Percentiles rank a stretch among this genome's conserved stretches.
Evolutionary conservation across 176 grass and related monocot species (phyloP).

Genomic region (Alloteropsis semialata): DNA sequence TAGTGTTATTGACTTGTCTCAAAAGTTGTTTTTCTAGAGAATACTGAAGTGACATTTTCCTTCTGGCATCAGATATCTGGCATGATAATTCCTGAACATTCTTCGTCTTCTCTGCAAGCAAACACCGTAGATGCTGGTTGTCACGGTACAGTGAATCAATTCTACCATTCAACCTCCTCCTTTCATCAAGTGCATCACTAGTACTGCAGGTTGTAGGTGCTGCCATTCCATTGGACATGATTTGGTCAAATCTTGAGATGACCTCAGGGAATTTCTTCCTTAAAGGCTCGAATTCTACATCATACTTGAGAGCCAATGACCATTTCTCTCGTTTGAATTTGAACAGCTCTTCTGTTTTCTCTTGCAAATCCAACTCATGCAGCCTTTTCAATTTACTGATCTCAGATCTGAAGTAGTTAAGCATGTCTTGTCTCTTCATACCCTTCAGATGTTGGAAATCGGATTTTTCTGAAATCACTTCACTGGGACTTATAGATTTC

Average conservation of each 20-base stretch:
- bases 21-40: slow-evolving; percentile 43
- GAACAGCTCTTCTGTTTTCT: slow-evolving; percentile 97
- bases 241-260: slow-evolving; percentile 73
- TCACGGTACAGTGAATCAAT: slow-evolving; percentile 66
- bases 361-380: slow-evolving; percentile 80
- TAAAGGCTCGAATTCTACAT: slow-evolving; percentile 72
- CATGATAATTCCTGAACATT: slow-evolving; percentile 61
- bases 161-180: slow-evolving; percentile 53
- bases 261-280: slow-evolving; percentile 82
- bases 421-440: slow-evolving; percentile 68
- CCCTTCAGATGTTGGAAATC: slow-evolving; percentile 75
- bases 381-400: slow-evolving; percentile 89
- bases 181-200: slow-evolving; percentile 53
- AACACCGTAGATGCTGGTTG: slow-evolving; percentile 60
- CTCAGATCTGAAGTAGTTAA: slow-evolving; percentile 82
- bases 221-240: slow-evolving; percentile 46
- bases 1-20: slow-evolving; percentile 45
- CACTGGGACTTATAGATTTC: slow-evolving; percentile 55
- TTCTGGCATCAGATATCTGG: slow-evolving; percentile 54
- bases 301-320: slow-evolving; percentile 74
- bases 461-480: slow-evolving; percentile 69
- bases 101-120: slow-evolving; percentile 69
- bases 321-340: slow-evolving; percentile 87
- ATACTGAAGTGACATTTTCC: slow-evolving; percentile 51
- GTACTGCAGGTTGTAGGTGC: slow-evolving; percentile 25